Evolutionary conservation across 2,329 filamentous ascomycete genomes (phyloP), one percentile per base, ranked within the genome.

Genomic region (Coniella lustricola): DNA sequence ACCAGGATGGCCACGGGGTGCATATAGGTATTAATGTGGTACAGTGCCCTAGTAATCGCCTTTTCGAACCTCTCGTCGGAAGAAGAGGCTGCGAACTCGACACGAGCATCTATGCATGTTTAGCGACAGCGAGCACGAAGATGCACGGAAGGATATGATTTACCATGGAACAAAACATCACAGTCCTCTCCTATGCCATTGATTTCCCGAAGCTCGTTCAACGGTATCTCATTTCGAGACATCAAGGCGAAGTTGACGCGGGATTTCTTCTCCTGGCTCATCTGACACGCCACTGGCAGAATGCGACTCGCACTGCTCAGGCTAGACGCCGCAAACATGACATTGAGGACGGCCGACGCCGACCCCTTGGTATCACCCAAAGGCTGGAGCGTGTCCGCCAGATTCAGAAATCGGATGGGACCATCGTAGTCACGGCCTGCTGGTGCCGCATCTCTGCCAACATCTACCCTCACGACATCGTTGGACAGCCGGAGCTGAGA

Each of bases 241-340:
- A 94, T 76, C 3, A 97, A 67, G 0, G 80, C 84, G 61, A 95
- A 84, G 63, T 97, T 91, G 8, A 96, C 89, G 54, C 81, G 76
- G 59, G 81, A 95, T 50, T 77, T 73, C 48, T 77, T 74, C 64
- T 82, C 76, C 18, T 65, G 64, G 7, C 82, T 83, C 90, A 96
- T 96, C 58, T 87, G 79, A 64, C 93, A 97, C 5, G 90, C 88
- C 61, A 95, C 72, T 0, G 90, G 89, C 29, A 95, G 69, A 46
- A 96, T 64, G 29, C 77, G 76, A 0, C 87, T 77, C 14, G 82
- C 80, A 60, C 87, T 93, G 62, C 78, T 78, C 44, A 94, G 67
- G 52, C 76, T 90, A 0, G 87, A 83, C 3, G 86, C 82, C 4
- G 83, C 84, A 62, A 95, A 95, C 3, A 96, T 65, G 14, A 95